phyloP scores from a whole-genome alignment of 2,329 filamentous ascomycete genomes.

The Clarireedia paspali region DNA sequence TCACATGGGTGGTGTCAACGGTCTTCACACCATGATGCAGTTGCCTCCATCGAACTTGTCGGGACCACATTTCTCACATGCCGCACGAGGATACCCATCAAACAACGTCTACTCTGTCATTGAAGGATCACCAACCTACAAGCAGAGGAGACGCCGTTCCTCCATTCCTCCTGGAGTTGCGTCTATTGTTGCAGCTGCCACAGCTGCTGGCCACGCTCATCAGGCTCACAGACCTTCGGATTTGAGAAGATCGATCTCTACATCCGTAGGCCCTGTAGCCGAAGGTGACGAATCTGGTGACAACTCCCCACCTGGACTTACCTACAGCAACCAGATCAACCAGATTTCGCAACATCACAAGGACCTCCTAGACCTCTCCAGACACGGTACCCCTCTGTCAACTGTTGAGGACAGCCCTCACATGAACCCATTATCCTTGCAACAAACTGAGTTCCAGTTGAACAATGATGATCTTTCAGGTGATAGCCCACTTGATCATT shows the following conservation, averaged over 20 bases:
- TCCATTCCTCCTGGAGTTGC: conserved; percentile 78
- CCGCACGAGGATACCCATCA: conserved; percentile 54
- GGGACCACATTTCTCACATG: conserved; percentile 69
- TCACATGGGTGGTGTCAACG: conserved; percentile 62
- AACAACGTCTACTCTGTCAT: conserved; percentile 92
- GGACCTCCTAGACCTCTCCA: conserved; percentile 74
- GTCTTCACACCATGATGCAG: conserved; percentile 84
- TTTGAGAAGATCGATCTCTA: conserved; percentile 82
- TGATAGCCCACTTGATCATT: conserved; percentile 51
- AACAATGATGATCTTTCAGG: conserved; percentile 54
- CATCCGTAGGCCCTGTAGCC: conserved; percentile 71
- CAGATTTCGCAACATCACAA: conserved; percentile 63
- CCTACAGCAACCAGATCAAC: conserved; percentile 63
- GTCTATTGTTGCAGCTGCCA: conserved; percentile 57
- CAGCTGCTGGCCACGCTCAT: conserved; percentile 41
- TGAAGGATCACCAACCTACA: conserved; percentile 97
- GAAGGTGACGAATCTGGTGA: conserved; percentile 73
- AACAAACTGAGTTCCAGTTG: conserved; percentile 63
- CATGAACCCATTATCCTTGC: conserved; percentile 61
- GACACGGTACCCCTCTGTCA: conserved; percentile 84
- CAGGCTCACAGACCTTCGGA: conserved; percentile 77
- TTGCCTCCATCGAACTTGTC: conserved; percentile 79
- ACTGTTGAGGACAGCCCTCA: conserved; percentile 76
- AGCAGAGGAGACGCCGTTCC: conserved; percentile 88
- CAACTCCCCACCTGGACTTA: conserved; percentile 71